phyloP scores from a whole-genome alignment of 306 rosid species.

The Vicia faba region DNA sequence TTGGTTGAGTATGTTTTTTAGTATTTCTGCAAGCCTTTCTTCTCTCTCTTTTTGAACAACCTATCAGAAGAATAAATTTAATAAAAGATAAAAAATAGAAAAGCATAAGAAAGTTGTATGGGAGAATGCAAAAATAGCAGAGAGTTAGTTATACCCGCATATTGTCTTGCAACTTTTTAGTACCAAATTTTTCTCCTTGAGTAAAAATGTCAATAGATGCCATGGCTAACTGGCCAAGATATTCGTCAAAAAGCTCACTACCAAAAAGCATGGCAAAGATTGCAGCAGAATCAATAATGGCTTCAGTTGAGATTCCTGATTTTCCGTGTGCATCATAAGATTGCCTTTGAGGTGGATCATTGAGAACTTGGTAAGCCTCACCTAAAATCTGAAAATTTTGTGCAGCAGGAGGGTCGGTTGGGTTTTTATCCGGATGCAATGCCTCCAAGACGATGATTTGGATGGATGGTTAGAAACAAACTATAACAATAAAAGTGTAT shows the following conservation, averaged over 20 bases:
- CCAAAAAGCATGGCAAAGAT: conserved; percentile 99
- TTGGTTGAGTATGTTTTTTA: conserved; percentile 72
- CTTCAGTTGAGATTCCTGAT: conserved; percentile 92
- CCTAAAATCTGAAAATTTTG: conserved; percentile 95
- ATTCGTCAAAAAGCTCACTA: conserved; percentile 97
- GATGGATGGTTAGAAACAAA: too few relatives aligned
- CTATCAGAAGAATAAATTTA: conserved; percentile 51
- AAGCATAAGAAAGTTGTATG: too few relatives aligned
- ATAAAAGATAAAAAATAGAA: conserved; percentile 16
- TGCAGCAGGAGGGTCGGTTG: conserved; percentile 92
- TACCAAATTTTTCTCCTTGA: conserved; percentile 86
- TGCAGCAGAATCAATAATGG: conserved; percentile 97
- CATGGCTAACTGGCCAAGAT: conserved; percentile 96
- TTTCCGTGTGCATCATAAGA: conserved; percentile 89
- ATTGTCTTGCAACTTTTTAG: conserved; percentile 86
- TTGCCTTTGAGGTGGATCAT: conserved; percentile 87
- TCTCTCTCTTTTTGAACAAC: conserved; percentile 94
- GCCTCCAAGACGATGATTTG: too few relatives aligned
- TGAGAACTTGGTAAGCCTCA: conserved; percentile 96
- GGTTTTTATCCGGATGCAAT: conserved; percentile 99
- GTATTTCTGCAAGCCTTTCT: conserved; percentile 77
- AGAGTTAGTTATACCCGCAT: conserved; percentile 75
- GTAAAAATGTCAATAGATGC: conserved; percentile 93
- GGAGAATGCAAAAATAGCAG: too few relatives aligned
- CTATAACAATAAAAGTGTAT: too few relatives aligned